Percentiles rank a stretch among this genome's conserved stretches.
Evolutionary conservation across 768 basidiomycete species (phyloP).

Genomic region (Symmetrospora coprosmae): DNA sequence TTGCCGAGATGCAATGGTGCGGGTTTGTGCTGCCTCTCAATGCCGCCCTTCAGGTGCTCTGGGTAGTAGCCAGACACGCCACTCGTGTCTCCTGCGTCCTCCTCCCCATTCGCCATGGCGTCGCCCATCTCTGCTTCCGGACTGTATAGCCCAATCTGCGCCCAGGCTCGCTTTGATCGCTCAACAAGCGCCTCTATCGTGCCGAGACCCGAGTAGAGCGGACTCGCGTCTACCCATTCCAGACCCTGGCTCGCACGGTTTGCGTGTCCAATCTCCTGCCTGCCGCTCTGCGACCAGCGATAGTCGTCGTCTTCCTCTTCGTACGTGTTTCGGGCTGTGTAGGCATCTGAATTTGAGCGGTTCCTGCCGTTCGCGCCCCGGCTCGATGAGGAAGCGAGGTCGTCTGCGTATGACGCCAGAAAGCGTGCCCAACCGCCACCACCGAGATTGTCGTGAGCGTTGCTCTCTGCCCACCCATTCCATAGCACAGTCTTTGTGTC

Average conservation of each 20-base stretch:
- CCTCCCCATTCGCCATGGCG: background rate
- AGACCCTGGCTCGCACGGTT: background rate
- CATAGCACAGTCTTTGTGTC: conserved; percentile 94
- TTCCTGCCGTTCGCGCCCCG: background rate
- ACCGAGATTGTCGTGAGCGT: conserved; percentile 45
- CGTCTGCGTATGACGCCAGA: conserved; percentile 79
- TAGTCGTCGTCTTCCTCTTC: conserved; percentile 17
- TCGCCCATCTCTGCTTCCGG: background rate
- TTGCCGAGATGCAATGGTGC: background rate
- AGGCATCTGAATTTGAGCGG: background rate
- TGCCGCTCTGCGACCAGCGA: background rate
- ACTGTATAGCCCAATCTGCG: background rate
- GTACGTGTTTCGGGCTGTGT: background rate
- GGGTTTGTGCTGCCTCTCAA: background rate
- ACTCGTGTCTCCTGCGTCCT: background rate
- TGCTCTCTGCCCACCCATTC: conserved; percentile 44
- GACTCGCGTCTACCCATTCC: conserved; percentile 14
- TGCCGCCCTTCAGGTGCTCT: too few relatives aligned
- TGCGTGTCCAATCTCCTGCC: background rate
- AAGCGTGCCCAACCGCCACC: conserved; percentile 86
- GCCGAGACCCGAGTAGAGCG: conserved; percentile 5
- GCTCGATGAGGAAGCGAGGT: conserved; percentile 50
- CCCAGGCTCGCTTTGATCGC: background rate
- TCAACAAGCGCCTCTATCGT: conserved; percentile 19
- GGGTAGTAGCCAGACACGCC: too few relatives aligned